Base-by-base conservation (phyloP, 2,329 filamentous ascomycete species). In the Emergomyces pasteurianus region DNA sequence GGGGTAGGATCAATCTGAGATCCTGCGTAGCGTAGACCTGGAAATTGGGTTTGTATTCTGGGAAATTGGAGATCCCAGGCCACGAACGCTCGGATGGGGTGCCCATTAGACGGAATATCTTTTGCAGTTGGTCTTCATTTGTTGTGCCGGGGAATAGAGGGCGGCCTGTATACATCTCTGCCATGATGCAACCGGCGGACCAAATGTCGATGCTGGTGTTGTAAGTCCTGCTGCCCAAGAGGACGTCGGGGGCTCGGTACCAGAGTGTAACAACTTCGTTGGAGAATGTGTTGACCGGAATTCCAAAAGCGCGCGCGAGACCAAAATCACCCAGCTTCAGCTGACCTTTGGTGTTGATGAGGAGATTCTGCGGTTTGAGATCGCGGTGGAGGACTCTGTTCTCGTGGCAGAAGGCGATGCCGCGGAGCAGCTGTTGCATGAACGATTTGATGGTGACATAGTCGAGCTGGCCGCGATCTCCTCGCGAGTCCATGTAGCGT, bases 121-220 rank as follows among this genome's bases (percentile, higher is more conserved):
- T 91, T 65, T 95, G 83, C 58, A 97, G 86, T 74, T 99, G 94
- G 72, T 99, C 94, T 75, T 99, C 94, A 73, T 99, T 99, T 43
- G 94, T 96, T 1, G 94, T 99, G 62, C 94, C 94, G 0, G 94
- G 94, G 78, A 99, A 99, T 7, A 99, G 82, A 0, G 94, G 94
- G 21, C 94, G 84, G 3, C 94, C 94, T 0, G 92, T 96, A 75
- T 95, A 97, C 91, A 99, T 96, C 77, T 99, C 94, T 10, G 94
- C 94, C 94, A 99, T 97, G 80, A 99, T 99, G 75, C 94, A 99
- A 61, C 94, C 94, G 7, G 94, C 94, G 7, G 90, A 96, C 94
- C 94, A 99, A 72, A 99, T 97, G 71, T 99, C 94, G 74, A 99
- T 97, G 77, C 90, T 95, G n/a, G 94, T 99, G 77, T 96, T 99